These are phyloP conservation scores for Thelonectria rubi DNA, from an alignment of 2,329 filamentous ascomycete genomes.

Conservation along the genomic window DNA sequence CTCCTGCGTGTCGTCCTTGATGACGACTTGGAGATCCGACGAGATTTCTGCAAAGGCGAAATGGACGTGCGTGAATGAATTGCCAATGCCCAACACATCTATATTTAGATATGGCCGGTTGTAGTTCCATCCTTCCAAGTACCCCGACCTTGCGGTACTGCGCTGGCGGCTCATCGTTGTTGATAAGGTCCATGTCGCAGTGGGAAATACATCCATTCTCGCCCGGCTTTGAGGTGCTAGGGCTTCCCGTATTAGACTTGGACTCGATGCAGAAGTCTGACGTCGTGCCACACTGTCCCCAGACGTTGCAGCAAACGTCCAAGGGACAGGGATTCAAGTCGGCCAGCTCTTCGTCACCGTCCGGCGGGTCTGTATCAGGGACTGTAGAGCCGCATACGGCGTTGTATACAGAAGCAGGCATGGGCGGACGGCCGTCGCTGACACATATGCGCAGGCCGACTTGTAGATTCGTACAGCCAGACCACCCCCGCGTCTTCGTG, in stretches of 20 bases:
- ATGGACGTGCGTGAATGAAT: neutral
- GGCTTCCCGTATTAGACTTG: conserved; percentile 42
- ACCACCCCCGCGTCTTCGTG: conserved; percentile 46
- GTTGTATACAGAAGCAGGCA: conserved; percentile 39
- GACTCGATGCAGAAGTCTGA: conserved; percentile 49
- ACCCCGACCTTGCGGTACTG: conserved; percentile 27
- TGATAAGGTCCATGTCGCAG: conserved; percentile 40
- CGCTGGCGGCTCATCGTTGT: conserved; percentile 12
- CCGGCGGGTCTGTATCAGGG: neutral
- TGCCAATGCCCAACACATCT: conserved; percentile 7
- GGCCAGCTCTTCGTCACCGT: conserved; percentile 16
- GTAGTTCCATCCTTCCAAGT: conserved; percentile 48
- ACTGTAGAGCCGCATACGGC: conserved; percentile 43
- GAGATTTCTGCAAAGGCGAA: neutral
- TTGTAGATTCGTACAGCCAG: conserved; percentile 34
- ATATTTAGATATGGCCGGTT: conserved; percentile 45
- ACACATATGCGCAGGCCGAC: conserved; percentile 39
- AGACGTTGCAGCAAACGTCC: conserved; percentile 48
- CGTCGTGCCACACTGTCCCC: conserved; percentile 54
- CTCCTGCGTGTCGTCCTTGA: neutral
- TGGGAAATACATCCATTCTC: conserved; percentile 44
- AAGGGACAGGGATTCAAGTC: conserved; percentile 45
- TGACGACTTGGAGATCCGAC: neutral
- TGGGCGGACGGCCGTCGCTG: conserved; percentile 41
- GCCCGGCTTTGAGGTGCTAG: conserved; percentile 48